Evolutionary conservation across 2,329 filamentous ascomycete genomes (phyloP).

Genomic region (Ascochyta koolunga): DNA sequence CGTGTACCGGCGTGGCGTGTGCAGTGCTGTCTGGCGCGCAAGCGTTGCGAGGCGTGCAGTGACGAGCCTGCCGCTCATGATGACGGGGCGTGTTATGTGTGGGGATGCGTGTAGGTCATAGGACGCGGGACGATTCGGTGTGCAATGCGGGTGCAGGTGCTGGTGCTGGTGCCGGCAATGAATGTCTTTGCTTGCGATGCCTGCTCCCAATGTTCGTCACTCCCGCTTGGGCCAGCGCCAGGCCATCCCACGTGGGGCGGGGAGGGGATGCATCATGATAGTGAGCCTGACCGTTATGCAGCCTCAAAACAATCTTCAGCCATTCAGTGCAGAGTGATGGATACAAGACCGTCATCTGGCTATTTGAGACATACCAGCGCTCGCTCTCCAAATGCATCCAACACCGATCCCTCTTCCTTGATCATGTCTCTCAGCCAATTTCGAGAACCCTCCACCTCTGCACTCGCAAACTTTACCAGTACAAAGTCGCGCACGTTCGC

Average conservation of each 20-base stretch:
- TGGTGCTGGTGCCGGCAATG: no score
- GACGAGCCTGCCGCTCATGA: constrained; percentile 76
- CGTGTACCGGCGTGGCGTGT: constrained; percentile 60
- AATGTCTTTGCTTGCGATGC: constrained; percentile 6
- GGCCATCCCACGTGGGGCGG: constrained; percentile 12
- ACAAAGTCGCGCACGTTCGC: constrained; percentile 67
- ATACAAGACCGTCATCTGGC: neutral
- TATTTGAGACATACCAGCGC: constrained; percentile 70
- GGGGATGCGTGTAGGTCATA: constrained; percentile 25
- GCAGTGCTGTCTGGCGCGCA: constrained; percentile 67
- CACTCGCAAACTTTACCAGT: constrained; percentile 88
- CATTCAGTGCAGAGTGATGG: no score
- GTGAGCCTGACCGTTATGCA: neutral
- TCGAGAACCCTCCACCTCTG: constrained; percentile 78
- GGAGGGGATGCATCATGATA: no score
- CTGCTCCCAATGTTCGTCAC: constrained; percentile 15
- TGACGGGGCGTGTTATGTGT: constrained; percentile 26
- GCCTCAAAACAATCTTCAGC: neutral
- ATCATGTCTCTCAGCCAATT: constrained; percentile 81
- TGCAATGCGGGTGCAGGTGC: neutral
- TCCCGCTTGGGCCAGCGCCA: constrained; percentile 7
- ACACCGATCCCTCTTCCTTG: constrained; percentile 73
- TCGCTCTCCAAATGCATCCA: constrained; percentile 76
- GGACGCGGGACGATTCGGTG: constrained; percentile 5
- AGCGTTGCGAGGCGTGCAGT: constrained; percentile 73